Conservation (phyloP, 306 rosid species). For the Quercus bicolor region DNA sequence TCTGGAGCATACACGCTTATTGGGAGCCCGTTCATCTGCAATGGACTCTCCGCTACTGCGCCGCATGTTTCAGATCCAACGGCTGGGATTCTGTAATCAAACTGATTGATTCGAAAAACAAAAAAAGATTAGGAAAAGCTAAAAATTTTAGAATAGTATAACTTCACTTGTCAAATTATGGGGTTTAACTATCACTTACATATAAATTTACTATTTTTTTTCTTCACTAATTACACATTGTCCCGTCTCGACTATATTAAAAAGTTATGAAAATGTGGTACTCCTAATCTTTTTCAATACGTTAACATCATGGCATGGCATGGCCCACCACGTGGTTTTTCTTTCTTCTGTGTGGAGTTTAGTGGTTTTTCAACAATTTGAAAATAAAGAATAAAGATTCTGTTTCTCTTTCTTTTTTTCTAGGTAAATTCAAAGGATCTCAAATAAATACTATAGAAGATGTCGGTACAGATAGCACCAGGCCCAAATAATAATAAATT, state of each 20-base stretch:
- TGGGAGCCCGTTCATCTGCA: slow-evolving; percentile 82
- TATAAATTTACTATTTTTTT: not conserved
- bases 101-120: slow-evolving; percentile 34
- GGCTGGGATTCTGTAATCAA: slow-evolving; percentile 69
- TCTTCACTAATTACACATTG: too few relatives aligned
- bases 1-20: slow-evolving; percentile 83
- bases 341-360: too few relatives aligned
- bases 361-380: too few relatives aligned
- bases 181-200: fast-evolving
- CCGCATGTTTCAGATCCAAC: slow-evolving; percentile 51
- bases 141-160: not conserved
- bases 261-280: not conserved
- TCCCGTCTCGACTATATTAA: fast-evolving
- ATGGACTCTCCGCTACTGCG: slow-evolving; percentile 46
- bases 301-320: too few relatives aligned
- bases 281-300: too few relatives aligned
- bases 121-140: not conserved
- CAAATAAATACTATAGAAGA: too few relatives aligned
- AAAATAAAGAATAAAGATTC: too few relatives aligned
- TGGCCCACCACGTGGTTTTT: too few relatives aligned
- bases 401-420: too few relatives aligned
- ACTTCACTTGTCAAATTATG: fast-evolving
- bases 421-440: too few relatives aligned
- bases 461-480: too few relatives aligned
- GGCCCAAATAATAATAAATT: too few relatives aligned